Percentiles rank a stretch among this genome's conserved stretches.
These are phyloP conservation scores for Adansonia grandidieri DNA, from an alignment of 441 rosid species.

Conservation along the genomic window DNA sequence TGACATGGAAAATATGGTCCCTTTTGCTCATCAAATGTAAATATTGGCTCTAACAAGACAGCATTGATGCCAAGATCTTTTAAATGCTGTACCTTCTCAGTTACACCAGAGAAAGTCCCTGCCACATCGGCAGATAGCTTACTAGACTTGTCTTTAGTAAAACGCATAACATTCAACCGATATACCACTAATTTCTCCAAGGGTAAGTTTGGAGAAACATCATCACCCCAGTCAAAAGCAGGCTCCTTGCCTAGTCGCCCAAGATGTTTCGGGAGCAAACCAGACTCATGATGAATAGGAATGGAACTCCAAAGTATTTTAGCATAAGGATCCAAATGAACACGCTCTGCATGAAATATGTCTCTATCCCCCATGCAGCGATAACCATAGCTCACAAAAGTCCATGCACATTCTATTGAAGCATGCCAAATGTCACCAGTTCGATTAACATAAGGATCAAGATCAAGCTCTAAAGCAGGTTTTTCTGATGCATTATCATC, in stretches of 20 bases:
- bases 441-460: slow-evolving; percentile 81
- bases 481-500: slow-evolving; percentile 49
- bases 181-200: slow-evolving; percentile 73
- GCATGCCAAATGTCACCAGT: slow-evolving; percentile 93
- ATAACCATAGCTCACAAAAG: slow-evolving; percentile 63
- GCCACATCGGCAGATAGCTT: slow-evolving; percentile 55
- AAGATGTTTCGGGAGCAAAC: slow-evolving; percentile 43
- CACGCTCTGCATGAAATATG: slow-evolving; percentile 39
- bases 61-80: slow-evolving; percentile 79
- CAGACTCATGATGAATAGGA: slow-evolving; percentile 37
- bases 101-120: slow-evolving; percentile 85
- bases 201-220: slow-evolving; percentile 59
- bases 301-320: slow-evolving; percentile 44
- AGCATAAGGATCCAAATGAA: slow-evolving; percentile 85
- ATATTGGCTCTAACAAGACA: slow-evolving; percentile 80
- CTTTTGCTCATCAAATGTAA: slow-evolving; percentile 61
- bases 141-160: slow-evolving; percentile 76
- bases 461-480: slow-evolving; percentile 92
- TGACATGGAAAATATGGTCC: slow-evolving; percentile 82
- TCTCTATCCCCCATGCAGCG: slow-evolving; percentile 52
- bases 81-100: slow-evolving; percentile 67
- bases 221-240: slow-evolving; percentile 79
- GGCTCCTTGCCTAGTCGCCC: slow-evolving; percentile 60
- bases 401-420: slow-evolving; percentile 54
- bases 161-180: slow-evolving; percentile 69